phyloP scores from a whole-genome alignment of 2,329 filamentous ascomycete genomes.

The Tetracladium maxilliforme region DNA sequence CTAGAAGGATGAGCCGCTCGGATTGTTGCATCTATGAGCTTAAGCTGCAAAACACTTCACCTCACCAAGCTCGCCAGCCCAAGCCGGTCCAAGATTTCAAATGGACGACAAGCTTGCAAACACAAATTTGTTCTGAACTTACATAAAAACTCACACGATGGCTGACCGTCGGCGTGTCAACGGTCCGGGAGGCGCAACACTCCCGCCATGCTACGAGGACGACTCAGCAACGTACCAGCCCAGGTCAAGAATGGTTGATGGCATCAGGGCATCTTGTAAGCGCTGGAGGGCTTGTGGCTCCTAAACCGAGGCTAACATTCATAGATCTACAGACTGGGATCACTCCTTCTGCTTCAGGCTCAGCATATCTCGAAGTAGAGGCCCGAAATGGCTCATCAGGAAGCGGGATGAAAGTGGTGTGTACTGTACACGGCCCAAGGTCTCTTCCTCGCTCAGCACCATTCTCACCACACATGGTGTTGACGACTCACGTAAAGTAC shows the following conservation, averaged over 20 bases:
- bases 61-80: too few species aligned
- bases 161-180: conserved; percentile 82
- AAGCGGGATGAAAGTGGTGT: conserved; percentile 72
- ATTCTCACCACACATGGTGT: conserved; percentile 82
- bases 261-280: conserved; percentile 78
- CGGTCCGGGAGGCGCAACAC: conserved; percentile 65
- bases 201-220: conserved; percentile 50
- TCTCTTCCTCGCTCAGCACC: conserved; percentile 79
- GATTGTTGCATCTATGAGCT: too few species aligned
- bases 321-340: conserved; percentile 81
- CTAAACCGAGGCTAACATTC: conserved; percentile 4
- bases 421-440: conserved; percentile 84
- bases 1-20: too few species aligned
- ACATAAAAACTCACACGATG: too few species aligned
- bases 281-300: conserved; percentile 7
- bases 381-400: conserved; percentile 19
- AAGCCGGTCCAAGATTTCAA: too few species aligned
- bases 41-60: too few species aligned
- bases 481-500: conserved; percentile 91
- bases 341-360: conserved; percentile 85
- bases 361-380: conserved; percentile 66
- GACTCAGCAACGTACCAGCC: conserved; percentile 28
- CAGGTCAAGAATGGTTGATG: conserved; percentile 48
- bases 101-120: background rate
- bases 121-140: background rate